Conservation (phyloP, 2,329 filamentous ascomycete species). For the Phaeophleospora eucalypticola region DNA sequence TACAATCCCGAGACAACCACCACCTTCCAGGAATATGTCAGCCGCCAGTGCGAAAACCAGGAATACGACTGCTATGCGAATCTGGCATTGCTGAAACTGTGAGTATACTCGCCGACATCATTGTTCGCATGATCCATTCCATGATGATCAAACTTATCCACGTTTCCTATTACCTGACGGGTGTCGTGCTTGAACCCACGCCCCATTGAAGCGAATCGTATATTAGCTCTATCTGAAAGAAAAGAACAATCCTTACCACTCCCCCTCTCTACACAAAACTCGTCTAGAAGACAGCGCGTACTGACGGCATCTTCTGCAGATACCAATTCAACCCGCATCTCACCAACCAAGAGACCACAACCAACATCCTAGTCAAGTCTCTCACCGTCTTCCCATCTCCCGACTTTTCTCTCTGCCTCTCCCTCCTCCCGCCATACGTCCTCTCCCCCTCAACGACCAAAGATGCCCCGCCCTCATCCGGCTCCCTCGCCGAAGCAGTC, state of each 20-base stretch:
- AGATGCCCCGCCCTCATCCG: constrained; percentile 48
- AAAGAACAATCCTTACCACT: constrained; percentile 6
- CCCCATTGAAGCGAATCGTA: constrained; percentile 60
- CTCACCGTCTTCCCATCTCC: constrained; percentile 95
- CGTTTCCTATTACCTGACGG: constrained; percentile 99
- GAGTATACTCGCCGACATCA: constrained; percentile 50
- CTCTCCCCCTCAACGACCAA: constrained; percentile 55
- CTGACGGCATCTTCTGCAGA: constrained; percentile 45
- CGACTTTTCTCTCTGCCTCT: constrained; percentile 89
- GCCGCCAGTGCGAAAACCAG: constrained; percentile 90
- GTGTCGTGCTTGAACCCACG: constrained; percentile 37
- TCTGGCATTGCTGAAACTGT: constrained; percentile 94
- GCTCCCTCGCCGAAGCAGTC: constrained; percentile 79
- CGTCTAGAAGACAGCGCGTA: constrained; percentile 8
- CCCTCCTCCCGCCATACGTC: constrained; percentile 83
- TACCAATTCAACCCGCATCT: constrained; percentile 99
- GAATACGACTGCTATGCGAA: constrained; percentile 96
- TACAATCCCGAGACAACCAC: constrained; percentile 97
- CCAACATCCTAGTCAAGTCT: constrained; percentile 97
- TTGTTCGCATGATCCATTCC: constrained; percentile 36
- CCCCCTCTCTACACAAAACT: constrained; percentile 1
- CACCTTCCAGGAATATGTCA: constrained; percentile 90
- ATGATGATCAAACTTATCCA: constrained; percentile 75
- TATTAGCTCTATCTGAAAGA: constrained; percentile 71
- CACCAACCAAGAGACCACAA: constrained; percentile 92